Base-by-base conservation (phyloP, 176 grass and related monocot species). In the Juncus inflexus region DNA sequence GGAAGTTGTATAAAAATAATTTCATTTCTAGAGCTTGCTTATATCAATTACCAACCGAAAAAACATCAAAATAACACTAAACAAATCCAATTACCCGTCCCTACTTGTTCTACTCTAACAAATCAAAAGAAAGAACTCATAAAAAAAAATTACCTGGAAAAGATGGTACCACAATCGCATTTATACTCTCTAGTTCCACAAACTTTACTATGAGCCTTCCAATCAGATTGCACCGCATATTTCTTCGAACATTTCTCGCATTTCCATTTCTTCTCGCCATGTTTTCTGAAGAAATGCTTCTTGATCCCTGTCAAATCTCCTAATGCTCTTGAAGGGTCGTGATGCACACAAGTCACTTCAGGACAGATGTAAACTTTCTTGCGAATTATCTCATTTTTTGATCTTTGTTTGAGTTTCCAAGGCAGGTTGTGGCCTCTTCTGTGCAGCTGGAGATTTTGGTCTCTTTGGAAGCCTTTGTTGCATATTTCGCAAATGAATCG, bases 251-350 rank as follows among this genome's bases (percentile, higher is more conserved):
- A 99, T 83, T 92, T 92, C 75, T 99, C 94, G 62, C 94, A 99
- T 85, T 92, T 92, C 94, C 94, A 99, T 72, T 99, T 99, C 85
- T 99, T 99, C 89, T 99, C 94, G 12, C 94, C 94, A 56, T 92
- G 94, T 80, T 99, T 99, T 77, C 94, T 82, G 94, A 83, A 86
- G 83, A 99, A 99, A 83, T 99, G 89, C 69, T 99, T 99, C 74
- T 99, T 99, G 71, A 99, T 86, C 0, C 89, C 94, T 1, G 94
- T 92, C 54, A 99, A 83, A 85, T 99, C 94, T 2, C 94, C 94
- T 0, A 99, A 85, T 2, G 94, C 94, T 8, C 94, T 74, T 0
- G 85, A 70, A 2, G 94, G 85, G 83, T 99, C 83, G 63, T 99
- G 85, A 68, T 99, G 94, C 15, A 92, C 94, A 58, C 94, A 99